Evolutionary conservation across 2,329 filamentous ascomycete genomes (phyloP), one percentile per base, ranked within the genome.

Genomic region (Beauveria sp.): DNA sequence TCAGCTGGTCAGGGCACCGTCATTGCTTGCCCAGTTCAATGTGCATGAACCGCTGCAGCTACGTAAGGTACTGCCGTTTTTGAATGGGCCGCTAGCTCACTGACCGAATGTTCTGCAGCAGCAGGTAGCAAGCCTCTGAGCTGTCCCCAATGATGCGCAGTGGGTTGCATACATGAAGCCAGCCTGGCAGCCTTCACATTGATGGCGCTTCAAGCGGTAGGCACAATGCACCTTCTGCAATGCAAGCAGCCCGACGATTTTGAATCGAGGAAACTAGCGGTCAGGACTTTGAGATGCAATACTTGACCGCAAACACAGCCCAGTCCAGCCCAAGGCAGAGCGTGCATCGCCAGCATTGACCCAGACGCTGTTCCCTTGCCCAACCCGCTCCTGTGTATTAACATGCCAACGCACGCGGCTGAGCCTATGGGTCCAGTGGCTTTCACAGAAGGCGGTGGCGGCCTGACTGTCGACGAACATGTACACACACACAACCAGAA

Each of bases 21-120:
- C 34, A 61, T 54, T 54, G 14, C 40, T 48, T 28, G 6, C 4
- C 42, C 42, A 38, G 9, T 34, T 38, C 49, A 9, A 54, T 48
- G 58, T 54, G 58, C 58, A 61, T 61, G 58, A 61, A 61, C 58
- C 38, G 58, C 58, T 61, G 58, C 58, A 48, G 28, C 42, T 31
- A 50, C 42, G 28, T 31, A 53, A 49, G 42, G 34, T 10, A 60
- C 34, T 60, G 48, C 18, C n/a, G 31, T 1, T 22, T 49, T 16
- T 60, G 48, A 60, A 52, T 60, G 57, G 57, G 57, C 16, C 57
- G 26, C 57, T 34, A 60, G 38, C 38, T 45, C 57, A 45, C 38
- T 60, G 57, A 60, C 48, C 57, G 57, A 60, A 60, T 60, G 57
- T 60, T 60, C 48, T 60, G 57, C 57, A 60, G 56, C 55, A 45